Evolutionary conservation across 1,284 basidiomycete species (phyloP), one percentile per base, ranked within the genome.

Genomic region (Ceratobasidium sp.): DNA sequence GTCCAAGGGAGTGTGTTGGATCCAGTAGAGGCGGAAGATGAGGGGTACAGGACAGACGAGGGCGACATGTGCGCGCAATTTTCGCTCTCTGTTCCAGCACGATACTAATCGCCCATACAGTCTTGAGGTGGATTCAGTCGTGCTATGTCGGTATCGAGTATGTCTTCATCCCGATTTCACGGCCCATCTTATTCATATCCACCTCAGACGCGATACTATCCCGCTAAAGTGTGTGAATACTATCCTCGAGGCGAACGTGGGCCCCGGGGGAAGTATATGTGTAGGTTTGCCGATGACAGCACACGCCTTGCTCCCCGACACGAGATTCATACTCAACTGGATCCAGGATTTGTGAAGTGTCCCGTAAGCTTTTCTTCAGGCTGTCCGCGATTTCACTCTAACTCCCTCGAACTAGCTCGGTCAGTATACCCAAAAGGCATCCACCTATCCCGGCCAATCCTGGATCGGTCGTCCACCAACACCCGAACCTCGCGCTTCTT

Each of bases 321-420:
- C 23, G 58, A 67, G 28, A 53, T 72, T 14, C 18, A 60, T 5
- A 60, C 62, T 2, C 45, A 58, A 16, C 55, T 64, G 12, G 52
- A 65, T 21, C 60, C 72, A 41, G 71, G 39, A 6, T 74, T 74
- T 48, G 45, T 58, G 14, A 74, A 50, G 8, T 74, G 73, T 48
- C 43, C 55, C 18, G 73, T 74, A 41, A 57, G 71, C 46, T 34
- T 52, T 36, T 48, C 26, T 34, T 39, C 12, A 10, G 23, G 4
- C 2, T 48, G 6, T 14, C 10, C 14, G 30, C 32, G 9, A 12
- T 32, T 43, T 0, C 39, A 12, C 5, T 23, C 12, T 23, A 6
- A 23, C 23, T 23, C 6, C 6, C 46, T 28, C 30, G 48, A 43
- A n/a, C 23, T 32, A 72, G 71, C 57, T 74, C 12, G 73, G 71